phyloP scores from a whole-genome alignment of 2,329 filamentous ascomycete genomes.

The Ophiosphaerella herpotricha region DNA sequence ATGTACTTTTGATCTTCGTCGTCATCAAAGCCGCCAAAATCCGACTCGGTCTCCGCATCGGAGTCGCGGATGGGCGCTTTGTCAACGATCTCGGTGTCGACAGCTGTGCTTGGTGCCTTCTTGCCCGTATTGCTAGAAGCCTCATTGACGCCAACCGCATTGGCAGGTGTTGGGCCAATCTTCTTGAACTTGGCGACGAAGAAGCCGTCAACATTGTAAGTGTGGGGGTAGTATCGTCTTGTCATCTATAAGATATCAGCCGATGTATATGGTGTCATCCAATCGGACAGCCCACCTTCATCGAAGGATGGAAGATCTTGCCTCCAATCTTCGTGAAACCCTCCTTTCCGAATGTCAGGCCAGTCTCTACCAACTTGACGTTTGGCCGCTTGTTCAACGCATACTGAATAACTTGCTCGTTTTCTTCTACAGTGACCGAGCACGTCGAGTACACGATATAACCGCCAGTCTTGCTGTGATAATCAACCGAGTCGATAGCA shows the following conservation, averaged over 20 bases:
- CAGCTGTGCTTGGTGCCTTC: slow-evolving; percentile 49
- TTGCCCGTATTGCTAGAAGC: slow-evolving; percentile 41
- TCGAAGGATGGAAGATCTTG: slow-evolving; percentile 85
- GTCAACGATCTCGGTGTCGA: slow-evolving; percentile 60
- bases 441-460: slow-evolving; percentile 98
- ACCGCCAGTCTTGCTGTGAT: slow-evolving; percentile 87
- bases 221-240: slow-evolving; percentile 43
- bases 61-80: slow-evolving; percentile 67
- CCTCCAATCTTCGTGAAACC: slow-evolving; percentile 90
- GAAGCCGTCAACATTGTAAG: slow-evolving; percentile 81
- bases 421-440: slow-evolving; percentile 90
- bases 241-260: slow-evolving; percentile 48
- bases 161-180: slow-evolving; percentile 73
- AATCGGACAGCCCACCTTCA: slow-evolving; percentile 68
- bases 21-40: slow-evolving; percentile 57
- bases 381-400: slow-evolving; percentile 90
- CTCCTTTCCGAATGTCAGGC: slow-evolving; percentile 85
- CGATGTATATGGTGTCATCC: slow-evolving; percentile 53
- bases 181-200: slow-evolving; percentile 98
- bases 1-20: slow-evolving; percentile 57
- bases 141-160: slow-evolving; percentile 50
- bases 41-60: slow-evolving; percentile 42
- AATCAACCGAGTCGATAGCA: slow-evolving; percentile 93
- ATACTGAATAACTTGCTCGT: slow-evolving; percentile 92
- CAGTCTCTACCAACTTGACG: slow-evolving; percentile 89